Evolutionary conservation across 805 yeast species (phyloP).

Genomic region (Candida koratica): DNA sequence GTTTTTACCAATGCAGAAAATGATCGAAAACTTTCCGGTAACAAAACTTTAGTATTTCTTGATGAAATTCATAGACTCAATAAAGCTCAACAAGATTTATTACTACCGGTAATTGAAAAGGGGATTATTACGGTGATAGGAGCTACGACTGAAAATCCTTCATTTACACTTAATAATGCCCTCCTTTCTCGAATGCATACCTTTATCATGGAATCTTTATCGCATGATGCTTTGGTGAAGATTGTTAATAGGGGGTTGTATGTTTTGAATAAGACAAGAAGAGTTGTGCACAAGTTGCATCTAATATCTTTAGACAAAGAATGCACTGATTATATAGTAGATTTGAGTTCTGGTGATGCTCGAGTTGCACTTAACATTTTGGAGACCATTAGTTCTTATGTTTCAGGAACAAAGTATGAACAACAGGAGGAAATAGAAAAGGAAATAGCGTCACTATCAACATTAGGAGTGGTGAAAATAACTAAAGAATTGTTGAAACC

Average conservation of each 20-base stretch:
- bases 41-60: slow-evolving; percentile 39
- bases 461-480: slow-evolving; percentile 38
- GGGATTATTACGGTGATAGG: slow-evolving; percentile 40
- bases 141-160: slow-evolving; percentile 63
- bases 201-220: slow-evolving; percentile 39
- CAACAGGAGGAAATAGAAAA: slow-evolving; percentile 16
- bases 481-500: slow-evolving; percentile 38
- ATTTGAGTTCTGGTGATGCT: slow-evolving; percentile 83
- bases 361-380: slow-evolving; percentile 75
- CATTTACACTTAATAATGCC: slow-evolving; percentile 41
- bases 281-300: slow-evolving; percentile 45
- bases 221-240: slow-evolving; percentile 28
- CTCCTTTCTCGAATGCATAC: slow-evolving; percentile 43
- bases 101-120: slow-evolving; percentile 40
- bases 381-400: slow-evolving; percentile 65
- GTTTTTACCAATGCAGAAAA: slow-evolving; percentile 35
- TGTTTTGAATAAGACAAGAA: slow-evolving; percentile 57
- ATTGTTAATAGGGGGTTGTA: slow-evolving; percentile 35
- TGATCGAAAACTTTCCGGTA: slow-evolving; percentile 31
- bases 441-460: slow-evolving; percentile 12
- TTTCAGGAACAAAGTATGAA: slow-evolving; percentile 29
- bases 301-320: slow-evolving; percentile 51
- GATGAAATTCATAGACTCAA: slow-evolving; percentile 45
- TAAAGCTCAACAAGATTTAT: slow-evolving; percentile 40
- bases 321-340: slow-evolving; percentile 64